A percentile compares a stretch with the other conserved stretches of the same genome.
Conservation (phyloP, 2,329 filamentous ascomycete species). For the Sphaerulina musiva region DNA sequence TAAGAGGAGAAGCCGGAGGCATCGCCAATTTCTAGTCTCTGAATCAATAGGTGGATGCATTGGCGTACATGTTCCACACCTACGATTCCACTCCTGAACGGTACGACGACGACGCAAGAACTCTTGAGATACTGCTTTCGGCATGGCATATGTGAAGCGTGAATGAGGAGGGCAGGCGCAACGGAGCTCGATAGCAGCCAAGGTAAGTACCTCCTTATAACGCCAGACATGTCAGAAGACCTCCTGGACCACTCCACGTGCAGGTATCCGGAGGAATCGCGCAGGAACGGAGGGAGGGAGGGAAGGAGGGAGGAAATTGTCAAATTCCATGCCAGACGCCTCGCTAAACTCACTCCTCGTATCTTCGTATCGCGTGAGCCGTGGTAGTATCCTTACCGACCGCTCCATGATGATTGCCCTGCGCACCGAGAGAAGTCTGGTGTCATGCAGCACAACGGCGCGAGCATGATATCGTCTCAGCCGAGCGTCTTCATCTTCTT, state of each 20-base stretch:
- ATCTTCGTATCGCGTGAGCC: neutral
- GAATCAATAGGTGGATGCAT: no score
- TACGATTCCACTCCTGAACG: neutral
- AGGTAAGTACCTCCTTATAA: no score
- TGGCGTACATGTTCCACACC: no score
- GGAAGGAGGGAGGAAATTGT: no score
- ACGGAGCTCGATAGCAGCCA: neutral
- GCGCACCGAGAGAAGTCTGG: no score
- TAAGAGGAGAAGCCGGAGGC: no score
- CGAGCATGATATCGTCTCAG: constrained; percentile 27
- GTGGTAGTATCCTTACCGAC: neutral
- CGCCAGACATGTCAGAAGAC: neutral
- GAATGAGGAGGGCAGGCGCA: neutral
- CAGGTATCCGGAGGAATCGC: neutral
- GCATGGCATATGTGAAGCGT: neutral
- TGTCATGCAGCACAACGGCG: neutral
- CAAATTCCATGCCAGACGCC: constrained; percentile 6
- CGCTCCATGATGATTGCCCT: neutral
- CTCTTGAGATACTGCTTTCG: neutral
- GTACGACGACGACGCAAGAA: neutral
- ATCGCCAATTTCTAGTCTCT: no score
- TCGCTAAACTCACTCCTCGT: constrained; percentile 8
- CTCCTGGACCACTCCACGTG: neutral
- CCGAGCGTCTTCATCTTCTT: constrained; percentile 50
- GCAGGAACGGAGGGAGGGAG: no score